Evolutionary conservation across 805 yeast genomes (phyloP).

Genomic region (Pichia insulana): DNA sequence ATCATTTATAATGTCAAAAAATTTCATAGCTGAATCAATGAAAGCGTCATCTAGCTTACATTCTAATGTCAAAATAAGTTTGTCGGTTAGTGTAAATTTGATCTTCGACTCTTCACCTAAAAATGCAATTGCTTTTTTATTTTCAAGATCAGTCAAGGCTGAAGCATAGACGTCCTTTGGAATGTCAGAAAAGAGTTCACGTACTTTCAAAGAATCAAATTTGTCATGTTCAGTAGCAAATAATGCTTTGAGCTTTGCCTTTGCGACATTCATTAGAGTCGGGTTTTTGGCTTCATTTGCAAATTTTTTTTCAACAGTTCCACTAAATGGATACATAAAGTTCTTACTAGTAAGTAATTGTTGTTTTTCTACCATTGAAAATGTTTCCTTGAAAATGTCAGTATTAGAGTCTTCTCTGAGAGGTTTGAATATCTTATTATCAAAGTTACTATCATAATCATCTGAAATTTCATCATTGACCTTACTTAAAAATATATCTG

Average conservation of each 20-base stretch:
- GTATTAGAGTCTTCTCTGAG: slow-evolving; percentile 20
- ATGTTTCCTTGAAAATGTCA: slow-evolving; percentile 39
- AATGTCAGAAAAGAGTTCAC: slow-evolving; percentile 34
- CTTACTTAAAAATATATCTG: slow-evolving; percentile 25
- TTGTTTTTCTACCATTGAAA: slow-evolving; percentile 69
- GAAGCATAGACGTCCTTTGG: slow-evolving; percentile 39
- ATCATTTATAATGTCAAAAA: slow-evolving; percentile 33
- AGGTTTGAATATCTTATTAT: slow-evolving; percentile 35
- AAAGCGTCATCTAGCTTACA: slow-evolving; percentile 32
- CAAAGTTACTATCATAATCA: slow-evolving; percentile 39
- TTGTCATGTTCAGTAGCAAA: slow-evolving; percentile 44
- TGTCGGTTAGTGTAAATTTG: slow-evolving; percentile 50
- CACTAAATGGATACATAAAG: slow-evolving; percentile 31
- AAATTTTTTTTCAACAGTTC: slow-evolving; percentile 8
- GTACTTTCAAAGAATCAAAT: slow-evolving; percentile 40
- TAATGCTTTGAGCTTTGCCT: slow-evolving; percentile 43
- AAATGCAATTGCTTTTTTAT: slow-evolving; percentile 46
- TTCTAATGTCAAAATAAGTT: slow-evolving; percentile 32
- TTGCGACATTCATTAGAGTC: slow-evolving; percentile 27
- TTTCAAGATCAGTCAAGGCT: slow-evolving; percentile 44
- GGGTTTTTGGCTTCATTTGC: slow-evolving; percentile 13
- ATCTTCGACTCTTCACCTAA: slow-evolving; percentile 41
- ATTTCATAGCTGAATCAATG: slow-evolving; percentile 38
- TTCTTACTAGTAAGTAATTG: slow-evolving; percentile 37
- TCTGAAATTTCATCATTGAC: slow-evolving; percentile 24